These are phyloP conservation scores for Wakefieldia striispora DNA, from an alignment of 768 basidiomycete species.

Conservation along the genomic window DNA sequence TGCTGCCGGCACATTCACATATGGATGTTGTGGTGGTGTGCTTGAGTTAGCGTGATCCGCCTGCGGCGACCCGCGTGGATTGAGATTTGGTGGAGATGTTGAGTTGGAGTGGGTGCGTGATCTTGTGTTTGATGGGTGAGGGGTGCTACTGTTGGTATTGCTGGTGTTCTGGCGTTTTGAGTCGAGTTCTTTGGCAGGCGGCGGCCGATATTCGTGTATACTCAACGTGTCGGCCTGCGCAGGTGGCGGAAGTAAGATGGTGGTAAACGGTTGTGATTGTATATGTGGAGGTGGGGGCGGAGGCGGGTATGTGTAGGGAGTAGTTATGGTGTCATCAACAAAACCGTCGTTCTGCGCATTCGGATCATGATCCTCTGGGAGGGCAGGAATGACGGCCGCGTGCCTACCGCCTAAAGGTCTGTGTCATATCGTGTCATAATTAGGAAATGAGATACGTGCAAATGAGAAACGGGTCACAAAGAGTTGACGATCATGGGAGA, in stretches of 20 bases:
- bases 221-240: constrained; percentile 25
- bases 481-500: constrained; percentile 12
- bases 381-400: constrained; percentile 76
- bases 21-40: constrained; percentile 16
- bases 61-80: constrained; percentile 16
- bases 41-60: constrained; percentile 15
- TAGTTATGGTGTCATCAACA: constrained; percentile 19
- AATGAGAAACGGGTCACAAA: constrained; percentile 20
- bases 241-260: constrained; percentile 32
- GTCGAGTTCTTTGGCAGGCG: constrained; percentile 18
- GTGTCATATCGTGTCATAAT: constrained; percentile 33
- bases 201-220: constrained; percentile 34
- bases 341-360: constrained; percentile 28
- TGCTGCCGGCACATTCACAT: constrained; percentile 17
- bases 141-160: background rate
- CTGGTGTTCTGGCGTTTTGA: constrained; percentile 18
- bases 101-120: constrained; percentile 16
- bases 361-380: constrained; percentile 70
- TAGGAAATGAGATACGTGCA: constrained; percentile 26
- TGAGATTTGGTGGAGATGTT: constrained; percentile 25
- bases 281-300: constrained; percentile 19
- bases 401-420: constrained; percentile 80
- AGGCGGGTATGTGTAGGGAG: constrained; percentile 20
- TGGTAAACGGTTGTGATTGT: constrained; percentile 27
- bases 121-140: constrained; percentile 13